Percentiles rank a stretch among this genome's conserved stretches.
Conservation (phyloP, 2,329 filamentous ascomycete species). For the Helicocarpus griseus region DNA sequence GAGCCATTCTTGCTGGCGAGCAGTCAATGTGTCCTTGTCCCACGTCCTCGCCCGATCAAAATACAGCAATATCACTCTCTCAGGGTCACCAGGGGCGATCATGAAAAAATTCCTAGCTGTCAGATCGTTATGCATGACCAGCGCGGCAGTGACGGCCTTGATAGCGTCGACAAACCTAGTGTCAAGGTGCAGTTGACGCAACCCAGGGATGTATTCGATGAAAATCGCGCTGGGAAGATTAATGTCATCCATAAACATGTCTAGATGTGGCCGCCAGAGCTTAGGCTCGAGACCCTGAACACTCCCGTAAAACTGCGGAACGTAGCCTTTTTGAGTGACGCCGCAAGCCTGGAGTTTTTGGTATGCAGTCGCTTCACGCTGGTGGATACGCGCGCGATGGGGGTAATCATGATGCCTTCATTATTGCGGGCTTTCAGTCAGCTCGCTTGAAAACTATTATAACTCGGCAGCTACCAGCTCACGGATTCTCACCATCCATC, state of each 20-base stretch:
- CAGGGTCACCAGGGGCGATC: not conserved
- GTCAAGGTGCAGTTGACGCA: not conserved
- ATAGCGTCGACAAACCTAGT: constrained; percentile 2
- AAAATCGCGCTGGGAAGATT: constrained; percentile 3
- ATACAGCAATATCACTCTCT: constrained; percentile 3
- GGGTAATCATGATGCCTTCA: too few relatives aligned
- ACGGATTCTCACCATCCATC: too few relatives aligned
- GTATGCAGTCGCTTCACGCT: too few relatives aligned
- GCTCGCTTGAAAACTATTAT: too few relatives aligned
- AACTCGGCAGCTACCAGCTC: too few relatives aligned
- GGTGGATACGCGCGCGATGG: too few relatives aligned
- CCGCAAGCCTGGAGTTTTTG: too few relatives aligned
- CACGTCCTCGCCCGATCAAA: constrained; percentile 2
- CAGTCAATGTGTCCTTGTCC: constrained; percentile 1
- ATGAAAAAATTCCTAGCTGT: constrained; percentile 5
- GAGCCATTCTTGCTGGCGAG: not conserved
- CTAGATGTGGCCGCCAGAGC: constrained; percentile 3
- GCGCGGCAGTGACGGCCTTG: constrained; percentile 2
- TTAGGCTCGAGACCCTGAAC: constrained; percentile 3
- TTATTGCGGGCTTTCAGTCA: too few relatives aligned
- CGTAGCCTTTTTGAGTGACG: constrained; percentile 1
- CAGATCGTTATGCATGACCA: constrained; percentile 6
- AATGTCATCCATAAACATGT: constrained; percentile 3
- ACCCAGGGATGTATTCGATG: constrained; percentile 5
- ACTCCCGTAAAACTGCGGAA: constrained; percentile 4